Percentiles rank a stretch among this genome's conserved stretches.
Conservation (phyloP, 805 yeast species). For the Metschnikowia corniflorae region DNA sequence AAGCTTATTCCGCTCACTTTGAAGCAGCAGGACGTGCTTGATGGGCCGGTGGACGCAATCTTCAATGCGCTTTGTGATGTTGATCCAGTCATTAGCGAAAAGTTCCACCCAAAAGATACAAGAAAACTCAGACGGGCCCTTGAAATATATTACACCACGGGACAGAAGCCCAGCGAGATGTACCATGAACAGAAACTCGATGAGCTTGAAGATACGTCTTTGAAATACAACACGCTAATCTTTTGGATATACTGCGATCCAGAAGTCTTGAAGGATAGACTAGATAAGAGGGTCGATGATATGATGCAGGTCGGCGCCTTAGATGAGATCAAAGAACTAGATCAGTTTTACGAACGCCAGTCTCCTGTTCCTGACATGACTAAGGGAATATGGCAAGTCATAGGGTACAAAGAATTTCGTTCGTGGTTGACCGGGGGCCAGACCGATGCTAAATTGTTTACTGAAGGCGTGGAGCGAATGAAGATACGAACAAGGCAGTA, state of each 20-base stretch:
- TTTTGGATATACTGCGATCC: conserved; percentile 81
- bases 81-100: conserved; percentile 72
- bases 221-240: conserved; percentile 60
- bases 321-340: conserved; percentile 63
- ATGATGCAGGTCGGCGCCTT: conserved; percentile 74
- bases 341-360: conserved; percentile 37
- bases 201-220: conserved; percentile 41
- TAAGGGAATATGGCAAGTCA: conserved; percentile 88
- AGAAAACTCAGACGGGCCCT: conserved; percentile 76
- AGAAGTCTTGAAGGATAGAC: conserved; percentile 51
- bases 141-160: conserved; percentile 71
- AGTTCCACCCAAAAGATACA: conserved; percentile 89
- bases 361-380: conserved; percentile 48
- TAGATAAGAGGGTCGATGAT: conserved; percentile 76
- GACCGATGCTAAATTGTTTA: conserved; percentile 22
- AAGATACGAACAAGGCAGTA: conserved; percentile 80
- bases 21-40: conserved; percentile 41
- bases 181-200: conserved; percentile 57
- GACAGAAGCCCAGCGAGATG: conserved; percentile 63
- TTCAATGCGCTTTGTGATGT: conserved; percentile 44
- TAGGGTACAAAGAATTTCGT: conserved; percentile 86
- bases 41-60: conserved; percentile 51
- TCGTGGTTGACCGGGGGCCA: conserved; percentile 52
- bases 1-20: conserved; percentile 32
- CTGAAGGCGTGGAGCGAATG: conserved; percentile 66